phyloP scores from a whole-genome alignment of 192 early-diverging fungal species.

The Glomus cerebriforme region DNA sequence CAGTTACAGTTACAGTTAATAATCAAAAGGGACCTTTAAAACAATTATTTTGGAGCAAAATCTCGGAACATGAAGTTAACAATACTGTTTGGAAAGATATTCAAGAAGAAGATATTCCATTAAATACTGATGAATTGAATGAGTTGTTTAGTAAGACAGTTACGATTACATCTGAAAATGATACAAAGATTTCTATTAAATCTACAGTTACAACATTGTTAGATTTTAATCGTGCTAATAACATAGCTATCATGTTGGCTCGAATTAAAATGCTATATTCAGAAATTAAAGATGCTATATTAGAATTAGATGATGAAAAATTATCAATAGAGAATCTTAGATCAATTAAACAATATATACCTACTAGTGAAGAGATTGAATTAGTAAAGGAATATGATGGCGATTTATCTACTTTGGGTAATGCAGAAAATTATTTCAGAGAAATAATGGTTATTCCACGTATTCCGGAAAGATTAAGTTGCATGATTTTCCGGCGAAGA shows the following conservation, averaged over 20 bases:
- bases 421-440: conserved; percentile 59
- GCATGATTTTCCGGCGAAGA: conserved; percentile 56
- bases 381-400: conserved; percentile 52
- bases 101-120: conserved; percentile 29
- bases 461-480: conserved; percentile 49
- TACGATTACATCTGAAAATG: neutral
- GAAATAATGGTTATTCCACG: conserved; percentile 56
- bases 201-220: conserved; percentile 46
- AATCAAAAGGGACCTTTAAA: conserved; percentile 33
- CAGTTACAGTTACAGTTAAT: conserved; percentile 30
- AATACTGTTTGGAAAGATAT: conserved; percentile 62
- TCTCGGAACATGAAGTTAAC: conserved; percentile 45
- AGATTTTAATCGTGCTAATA: conserved; percentile 58
- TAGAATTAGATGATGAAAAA: conserved; percentile 55
- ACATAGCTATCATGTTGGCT: conserved; percentile 61
- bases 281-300: conserved; percentile 55
- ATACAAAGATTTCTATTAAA: conserved; percentile 34
- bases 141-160: conserved; percentile 49
- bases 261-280: conserved; percentile 54
- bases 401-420: conserved; percentile 50
- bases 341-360: conserved; percentile 57
- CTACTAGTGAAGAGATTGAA: conserved; percentile 56
- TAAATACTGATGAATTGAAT: conserved; percentile 53
- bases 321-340: conserved; percentile 55
- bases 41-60: conserved; percentile 62